phyloP scores from a whole-genome alignment of 1,139 yeast genomes.

The Yamadazyma mexicana region DNA sequence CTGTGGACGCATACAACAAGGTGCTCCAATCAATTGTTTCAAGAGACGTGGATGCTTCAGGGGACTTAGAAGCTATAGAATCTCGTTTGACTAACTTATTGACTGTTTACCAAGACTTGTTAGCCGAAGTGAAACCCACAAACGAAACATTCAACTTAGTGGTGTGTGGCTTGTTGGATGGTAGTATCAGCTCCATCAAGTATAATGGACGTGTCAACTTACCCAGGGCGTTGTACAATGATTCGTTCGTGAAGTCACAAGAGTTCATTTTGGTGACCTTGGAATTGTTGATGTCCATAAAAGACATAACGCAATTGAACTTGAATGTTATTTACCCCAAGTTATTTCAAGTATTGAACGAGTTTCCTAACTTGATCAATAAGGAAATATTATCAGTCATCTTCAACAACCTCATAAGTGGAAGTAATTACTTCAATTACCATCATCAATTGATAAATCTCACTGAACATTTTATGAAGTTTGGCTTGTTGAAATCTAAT shows the following conservation, averaged over 20 bases:
- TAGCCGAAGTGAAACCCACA: constrained; percentile 54
- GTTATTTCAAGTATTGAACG: constrained; percentile 24
- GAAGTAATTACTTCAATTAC: constrained; percentile 12
- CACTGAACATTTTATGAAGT: constrained; percentile 21
- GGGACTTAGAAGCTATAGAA: constrained; percentile 30
- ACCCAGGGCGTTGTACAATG: constrained; percentile 19
- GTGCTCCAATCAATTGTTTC: constrained; percentile 34
- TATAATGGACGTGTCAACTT: constrained; percentile 14
- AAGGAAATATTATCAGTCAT: constrained; percentile 22
- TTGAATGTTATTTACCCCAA: constrained; percentile 26
- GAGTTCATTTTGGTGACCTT: constrained; percentile 66
- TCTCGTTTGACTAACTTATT: constrained; percentile 54
- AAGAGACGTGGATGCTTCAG: constrained; percentile 29
- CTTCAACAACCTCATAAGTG: constrained; percentile 14
- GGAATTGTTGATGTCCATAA: constrained; percentile 55
- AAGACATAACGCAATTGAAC: constrained; percentile 27
- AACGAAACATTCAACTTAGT: constrained; percentile 53
- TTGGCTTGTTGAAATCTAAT: constrained; percentile 17
- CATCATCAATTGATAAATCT: constrained; percentile 23
- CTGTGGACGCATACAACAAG: constrained; percentile 35
- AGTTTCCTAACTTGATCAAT: constrained; percentile 29
- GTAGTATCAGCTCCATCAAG: constrained; percentile 35
- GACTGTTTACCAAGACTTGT: constrained; percentile 66
- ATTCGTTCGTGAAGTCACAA: constrained; percentile 45
- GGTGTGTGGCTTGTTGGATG: constrained; percentile 49